Conservation (phyloP, 257 asterid genomes). For the Solanum sitiens region DNA sequence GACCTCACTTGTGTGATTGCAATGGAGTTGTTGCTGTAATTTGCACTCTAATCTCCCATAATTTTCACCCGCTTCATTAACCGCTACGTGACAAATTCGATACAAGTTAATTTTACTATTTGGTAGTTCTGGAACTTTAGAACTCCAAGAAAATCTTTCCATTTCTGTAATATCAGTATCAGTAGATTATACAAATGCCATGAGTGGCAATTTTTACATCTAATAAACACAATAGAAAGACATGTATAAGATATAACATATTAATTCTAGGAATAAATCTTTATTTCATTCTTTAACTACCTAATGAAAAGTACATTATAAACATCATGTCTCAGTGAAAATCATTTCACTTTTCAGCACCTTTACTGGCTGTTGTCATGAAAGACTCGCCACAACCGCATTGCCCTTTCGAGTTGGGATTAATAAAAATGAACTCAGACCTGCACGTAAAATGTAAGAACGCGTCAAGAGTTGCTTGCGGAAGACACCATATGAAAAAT, state of each 20-base stretch:
- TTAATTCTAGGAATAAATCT: neutral
- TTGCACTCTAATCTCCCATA: neutral
- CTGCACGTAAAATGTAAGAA: neutral
- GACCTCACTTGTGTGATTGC: neutral
- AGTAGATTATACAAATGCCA: neutral
- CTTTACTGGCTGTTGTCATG: slow-evolving; percentile 1
- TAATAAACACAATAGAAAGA: neutral
- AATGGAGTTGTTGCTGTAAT: neutral
- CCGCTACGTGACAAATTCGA: neutral
- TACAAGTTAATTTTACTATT: neutral
- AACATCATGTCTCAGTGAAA: neutral
- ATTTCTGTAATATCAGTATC: neutral
- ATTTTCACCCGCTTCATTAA: neutral
- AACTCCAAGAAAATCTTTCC: neutral
- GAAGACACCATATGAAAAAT: neutral
- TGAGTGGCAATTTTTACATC: neutral
- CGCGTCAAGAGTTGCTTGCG: neutral
- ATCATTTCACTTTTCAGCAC: neutral
- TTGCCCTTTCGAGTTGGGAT: slow-evolving; percentile 16
- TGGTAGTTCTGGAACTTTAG: neutral
- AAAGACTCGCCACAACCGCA: slow-evolving; percentile 23
- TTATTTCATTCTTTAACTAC: neutral
- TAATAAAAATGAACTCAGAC: slow-evolving; percentile 8
- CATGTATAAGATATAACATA: neutral
- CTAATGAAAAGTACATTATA: neutral